Evolutionary conservation across 2,329 filamentous ascomycete species (phyloP), one percentile per base, ranked within the genome.

Genomic region (Hypoxylon sp.): DNA sequence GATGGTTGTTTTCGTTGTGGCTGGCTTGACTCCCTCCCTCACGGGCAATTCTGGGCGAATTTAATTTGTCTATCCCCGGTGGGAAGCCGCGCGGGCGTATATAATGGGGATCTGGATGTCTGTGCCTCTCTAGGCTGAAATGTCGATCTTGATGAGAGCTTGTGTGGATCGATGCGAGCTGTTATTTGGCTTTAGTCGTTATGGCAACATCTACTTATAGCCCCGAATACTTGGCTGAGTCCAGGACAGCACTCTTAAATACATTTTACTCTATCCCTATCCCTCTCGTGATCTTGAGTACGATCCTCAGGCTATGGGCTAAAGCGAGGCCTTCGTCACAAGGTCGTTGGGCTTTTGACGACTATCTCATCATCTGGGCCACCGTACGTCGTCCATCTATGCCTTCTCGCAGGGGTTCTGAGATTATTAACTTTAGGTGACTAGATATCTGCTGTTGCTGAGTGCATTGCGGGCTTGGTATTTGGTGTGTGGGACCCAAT

Each of bases 291-390:
- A 49, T 66, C 6, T 8, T 62, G 17, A 65, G 55, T 37, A 66
- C 63, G 2, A 43, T 37, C 3, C 55, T 60, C 7, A 48, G 64
- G 21, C 41, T 65, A 32, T 62, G 43, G 50, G 57, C 61, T n/a
- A 63, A 64, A 29, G 48, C 47, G 15, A 55, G 54, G 40, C 50
- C 54, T 5, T 37, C 38, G 13, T 51, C 58, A 5, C 57, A 61
- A 15, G 49, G 52, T 9, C 31, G 30, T 7, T 29, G 62, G 4
- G 50, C 57, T 8, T 64, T 57, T 25, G 64, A 67, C 20, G 64
- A 67, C 20, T 65, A 63, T 38, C 44, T 67, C 13, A 65, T 65
- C 16, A 41, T 63, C 7, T 65, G 61, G 57, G 64, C 64, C 32
- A 65, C 64, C 8, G 62, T 65, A 57, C 17, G 63, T 48, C 38